Evolutionary conservation across 148 eudicot genomes (phyloP).

Genomic region (Rhododendron kiyosumense): DNA sequence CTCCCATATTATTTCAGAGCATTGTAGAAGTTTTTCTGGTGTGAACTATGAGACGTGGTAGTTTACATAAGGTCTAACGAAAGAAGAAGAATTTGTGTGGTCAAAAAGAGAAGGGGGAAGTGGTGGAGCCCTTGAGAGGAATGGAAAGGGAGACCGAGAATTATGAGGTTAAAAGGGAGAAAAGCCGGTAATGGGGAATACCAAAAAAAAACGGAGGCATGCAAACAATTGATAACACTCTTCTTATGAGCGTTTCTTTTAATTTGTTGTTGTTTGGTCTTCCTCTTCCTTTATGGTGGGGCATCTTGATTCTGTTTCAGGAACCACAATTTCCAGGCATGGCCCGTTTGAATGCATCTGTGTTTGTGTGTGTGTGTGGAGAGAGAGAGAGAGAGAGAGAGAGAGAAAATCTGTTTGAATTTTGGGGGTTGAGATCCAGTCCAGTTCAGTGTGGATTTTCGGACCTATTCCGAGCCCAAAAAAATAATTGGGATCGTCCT

Average conservation of each 20-base stretch:
- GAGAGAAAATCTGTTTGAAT: too few relatives aligned
- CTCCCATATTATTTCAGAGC: too few relatives aligned
- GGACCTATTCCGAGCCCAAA: too few relatives aligned
- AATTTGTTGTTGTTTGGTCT: not conserved
- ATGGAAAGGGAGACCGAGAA: not conserved
- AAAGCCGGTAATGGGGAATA: not conserved
- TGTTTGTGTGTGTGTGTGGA: too few relatives aligned
- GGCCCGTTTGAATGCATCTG: too few relatives aligned
- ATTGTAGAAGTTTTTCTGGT: too few relatives aligned
- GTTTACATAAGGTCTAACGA: not conserved
- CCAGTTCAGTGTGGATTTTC: too few relatives aligned
- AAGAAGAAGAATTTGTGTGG: not conserved
- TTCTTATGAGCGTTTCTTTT: constrained; percentile 13
- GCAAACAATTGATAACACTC: too few relatives aligned
- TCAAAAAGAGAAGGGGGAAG: constrained; percentile 1
- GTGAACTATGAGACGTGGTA: not conserved
- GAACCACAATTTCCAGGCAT: not conserved
- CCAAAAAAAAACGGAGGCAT: not conserved
- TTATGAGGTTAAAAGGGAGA: not conserved
- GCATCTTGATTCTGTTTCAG: not conserved
- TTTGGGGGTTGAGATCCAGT: too few relatives aligned
- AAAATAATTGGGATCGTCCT: too few relatives aligned
- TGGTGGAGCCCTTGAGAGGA: constrained; percentile 3
- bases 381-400: too few relatives aligned
- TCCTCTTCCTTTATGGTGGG: constrained; percentile 9